Percentiles rank a stretch among this genome's conserved stretches.
Evolutionary conservation across 345 rosid genomes (phyloP).

Genomic region (Bruguiera parviflora): DNA sequence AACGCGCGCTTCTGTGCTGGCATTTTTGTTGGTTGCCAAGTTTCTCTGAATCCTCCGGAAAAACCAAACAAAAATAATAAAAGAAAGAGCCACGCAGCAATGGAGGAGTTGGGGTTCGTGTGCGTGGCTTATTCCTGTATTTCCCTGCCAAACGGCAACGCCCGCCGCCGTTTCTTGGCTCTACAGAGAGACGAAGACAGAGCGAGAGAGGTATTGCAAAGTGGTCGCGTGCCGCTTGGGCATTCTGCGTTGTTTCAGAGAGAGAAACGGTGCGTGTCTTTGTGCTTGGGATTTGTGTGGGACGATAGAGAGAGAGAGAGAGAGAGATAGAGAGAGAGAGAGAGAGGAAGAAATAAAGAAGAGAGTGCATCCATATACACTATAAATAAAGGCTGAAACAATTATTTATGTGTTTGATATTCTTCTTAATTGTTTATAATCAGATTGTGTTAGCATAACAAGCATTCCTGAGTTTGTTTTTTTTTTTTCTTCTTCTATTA

Average conservation of each 20-base stretch:
- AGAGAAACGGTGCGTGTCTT: not conserved
- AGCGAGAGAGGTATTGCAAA: not conserved
- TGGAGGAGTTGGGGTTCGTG: no score
- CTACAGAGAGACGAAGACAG: not conserved
- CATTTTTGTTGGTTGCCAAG: conserved; percentile 5
- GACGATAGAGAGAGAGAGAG: not conserved
- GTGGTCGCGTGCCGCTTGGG: not conserved
- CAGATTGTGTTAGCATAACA: no score
- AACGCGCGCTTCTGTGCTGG: conserved; percentile 24
- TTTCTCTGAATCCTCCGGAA: not conserved
- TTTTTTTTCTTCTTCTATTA: no score
- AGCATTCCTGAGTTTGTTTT: no score
- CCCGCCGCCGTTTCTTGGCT: not conserved
- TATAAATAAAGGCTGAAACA: no score
- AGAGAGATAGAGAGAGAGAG: not conserved
- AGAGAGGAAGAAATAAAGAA: not conserved
- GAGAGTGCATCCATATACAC: no score
- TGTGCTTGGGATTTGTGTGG: no score
- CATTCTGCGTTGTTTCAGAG: not conserved
- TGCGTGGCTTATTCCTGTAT: no score
- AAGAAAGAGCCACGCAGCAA: not conserved
- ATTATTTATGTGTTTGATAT: no score
- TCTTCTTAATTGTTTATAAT: no score
- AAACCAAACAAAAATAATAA: not conserved
- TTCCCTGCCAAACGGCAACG: no score